Base-by-base conservation (phyloP, 1,139 yeast species). In the Yamadazyma triangularis region DNA sequence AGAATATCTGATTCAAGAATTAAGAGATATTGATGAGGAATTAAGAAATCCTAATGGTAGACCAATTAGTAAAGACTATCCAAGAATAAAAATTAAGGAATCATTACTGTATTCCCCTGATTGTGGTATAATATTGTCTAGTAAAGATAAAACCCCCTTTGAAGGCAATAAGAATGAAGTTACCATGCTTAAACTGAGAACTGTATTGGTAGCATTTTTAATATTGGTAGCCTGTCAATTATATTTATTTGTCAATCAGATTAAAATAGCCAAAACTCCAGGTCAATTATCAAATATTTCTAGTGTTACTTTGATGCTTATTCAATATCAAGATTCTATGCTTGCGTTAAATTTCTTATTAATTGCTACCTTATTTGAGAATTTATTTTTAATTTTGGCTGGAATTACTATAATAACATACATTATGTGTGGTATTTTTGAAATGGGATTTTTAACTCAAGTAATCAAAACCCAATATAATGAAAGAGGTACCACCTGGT, bases 101-200 rank as follows among this genome's bases (percentile, higher is more conserved):
- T 85, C 82, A 4, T 41, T 85, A 15, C 39, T 86, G 13, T 88
- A 84, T 48, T 86, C 96, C 0, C 96, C 96, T 0, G 95, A 89
- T 50, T 89, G 97, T 60, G 95, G 89, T 0, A 51, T 81, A 3
- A 53, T 71, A 0, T 41, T 85, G 8, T 53, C 61, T 2, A 44
- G 73, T 10, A 60, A 60, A 15, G 36, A 46, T 5, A 47, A 51
- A 4, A 35, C 42, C 3, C 27, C 24, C 1, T 60, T 74, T n/a
- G 44, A 41, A n/a, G 96, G 95, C 0, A 60, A 71, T 13, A 72
- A 77, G 38, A 56, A 61, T 32, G 86, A 77, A 44, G 64, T 76
- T 4, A 66, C 63, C 29, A 60, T 70, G 29, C 45, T 49, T 15
- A 52, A 66, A 30, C 56, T 72, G 21, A 67, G 74, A 38, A 51